These are phyloP conservation scores for Elaeis guineensis DNA, from an alignment of 176 grass and related monocot genomes.

Conservation along the genomic window DNA sequence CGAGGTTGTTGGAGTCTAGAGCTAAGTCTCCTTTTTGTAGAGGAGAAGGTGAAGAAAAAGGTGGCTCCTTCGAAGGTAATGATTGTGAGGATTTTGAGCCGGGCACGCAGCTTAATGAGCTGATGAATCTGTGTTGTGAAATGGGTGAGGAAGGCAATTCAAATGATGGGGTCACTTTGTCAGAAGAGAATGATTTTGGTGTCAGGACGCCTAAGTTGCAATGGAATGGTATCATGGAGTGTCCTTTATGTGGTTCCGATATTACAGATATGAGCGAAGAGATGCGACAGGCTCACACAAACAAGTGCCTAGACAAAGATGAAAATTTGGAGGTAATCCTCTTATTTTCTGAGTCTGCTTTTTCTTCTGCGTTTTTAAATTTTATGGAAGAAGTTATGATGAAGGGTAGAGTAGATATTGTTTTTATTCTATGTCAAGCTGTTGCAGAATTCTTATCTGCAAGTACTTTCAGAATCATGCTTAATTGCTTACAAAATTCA, in stretches of 20 bases:
- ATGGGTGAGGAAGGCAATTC: slow-evolving; percentile 22
- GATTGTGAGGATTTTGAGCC: slow-evolving; percentile 52
- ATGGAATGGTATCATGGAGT: slow-evolving; percentile 31
- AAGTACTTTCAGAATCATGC: too few species aligned
- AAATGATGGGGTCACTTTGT: slow-evolving; percentile 2
- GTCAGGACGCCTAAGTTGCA: slow-evolving; percentile 8
- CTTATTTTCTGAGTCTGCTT: not conserved
- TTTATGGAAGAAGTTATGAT: too few species aligned
- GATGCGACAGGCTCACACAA: slow-evolving; percentile 50
- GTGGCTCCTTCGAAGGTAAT: slow-evolving; percentile 12
- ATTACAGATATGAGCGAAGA: slow-evolving; percentile 58
- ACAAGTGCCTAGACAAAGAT: slow-evolving; percentile 64
- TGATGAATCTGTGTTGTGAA: slow-evolving; percentile 67
- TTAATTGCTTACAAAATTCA: too few species aligned
- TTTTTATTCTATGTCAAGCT: too few species aligned
- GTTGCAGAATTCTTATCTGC: too few species aligned
- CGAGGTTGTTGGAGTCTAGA: slow-evolving; percentile 23
- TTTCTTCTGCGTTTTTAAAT: not conserved
- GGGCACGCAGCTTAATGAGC: slow-evolving; percentile 72
- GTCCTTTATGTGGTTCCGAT: slow-evolving; percentile 72
- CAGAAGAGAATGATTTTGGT: slow-evolving; percentile 12
- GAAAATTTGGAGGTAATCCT: slow-evolving; percentile 39
- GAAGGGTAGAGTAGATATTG: too few species aligned
- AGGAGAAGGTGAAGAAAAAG: not conserved
- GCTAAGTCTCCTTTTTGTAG: not conserved